Evolutionary conservation across 2,329 filamentous ascomycete genomes (phyloP).

Genomic region (Microsporum audouinii): DNA sequence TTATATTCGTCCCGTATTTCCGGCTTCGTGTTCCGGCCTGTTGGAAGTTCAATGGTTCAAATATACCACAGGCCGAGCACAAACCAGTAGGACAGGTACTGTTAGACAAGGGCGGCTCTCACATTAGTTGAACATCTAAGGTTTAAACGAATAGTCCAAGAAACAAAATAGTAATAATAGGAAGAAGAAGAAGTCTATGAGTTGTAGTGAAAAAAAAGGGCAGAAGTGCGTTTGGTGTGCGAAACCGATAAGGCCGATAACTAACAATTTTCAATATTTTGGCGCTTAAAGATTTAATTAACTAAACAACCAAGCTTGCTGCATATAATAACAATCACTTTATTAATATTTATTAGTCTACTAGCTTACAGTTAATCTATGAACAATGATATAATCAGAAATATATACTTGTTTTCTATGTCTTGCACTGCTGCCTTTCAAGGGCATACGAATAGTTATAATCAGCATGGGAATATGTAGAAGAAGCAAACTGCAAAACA

Average conservation of each 20-base stretch:
- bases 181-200: not conserved
- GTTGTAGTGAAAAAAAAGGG: not conserved
- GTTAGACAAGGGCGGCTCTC: not conserved
- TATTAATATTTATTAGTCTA: not conserved
- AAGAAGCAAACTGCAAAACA: not conserved
- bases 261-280: not conserved
- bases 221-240: not conserved
- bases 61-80: not conserved
- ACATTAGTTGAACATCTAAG: not conserved
- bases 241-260: not conserved
- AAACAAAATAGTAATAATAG: not conserved
- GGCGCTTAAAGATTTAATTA: not conserved
- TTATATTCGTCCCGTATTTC: not conserved
- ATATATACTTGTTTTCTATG: slow-evolving; percentile 3
- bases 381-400: not conserved
- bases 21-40: not conserved
- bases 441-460: not conserved
- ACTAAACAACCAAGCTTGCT: not conserved
- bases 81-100: not conserved
- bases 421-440: not conserved
- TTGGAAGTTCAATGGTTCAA: not conserved
- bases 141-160: not conserved
- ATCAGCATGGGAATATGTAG: not conserved
- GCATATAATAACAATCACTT: not conserved
- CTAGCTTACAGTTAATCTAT: not conserved